phyloP scores from a whole-genome alignment of 75 land plant genomes.

The Azolla pinnata region DNA sequence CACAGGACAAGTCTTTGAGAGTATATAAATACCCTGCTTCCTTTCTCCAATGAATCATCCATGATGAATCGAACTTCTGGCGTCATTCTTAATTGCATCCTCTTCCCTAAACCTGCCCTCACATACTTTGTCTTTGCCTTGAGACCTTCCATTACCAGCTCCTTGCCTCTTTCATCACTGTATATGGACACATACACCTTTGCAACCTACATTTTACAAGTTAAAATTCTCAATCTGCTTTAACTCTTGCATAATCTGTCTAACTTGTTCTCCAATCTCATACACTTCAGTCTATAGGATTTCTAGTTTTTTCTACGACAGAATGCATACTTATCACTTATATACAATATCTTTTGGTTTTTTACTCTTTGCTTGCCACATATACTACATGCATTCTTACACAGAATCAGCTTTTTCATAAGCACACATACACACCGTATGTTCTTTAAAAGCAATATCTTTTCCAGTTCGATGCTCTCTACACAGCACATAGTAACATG shows the following conservation, averaged over 20 bases:
- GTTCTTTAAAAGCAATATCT: too few relatives aligned
- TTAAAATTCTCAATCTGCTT: neutral
- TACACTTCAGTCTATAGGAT: too few relatives aligned
- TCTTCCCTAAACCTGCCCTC: conserved; percentile 61
- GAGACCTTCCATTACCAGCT: conserved; percentile 76
- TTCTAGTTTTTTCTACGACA: too few relatives aligned
- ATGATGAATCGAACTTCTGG: conserved; percentile 91
- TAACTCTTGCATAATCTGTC: neutral
- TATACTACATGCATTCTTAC: too few relatives aligned
- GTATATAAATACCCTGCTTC: conserved; percentile 83
- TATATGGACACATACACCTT: conserved; percentile 86
- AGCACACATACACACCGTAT: too few relatives aligned
- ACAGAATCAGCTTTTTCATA: too few relatives aligned
- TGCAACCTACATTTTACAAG: conserved; percentile 48
- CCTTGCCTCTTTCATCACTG: conserved; percentile 87
- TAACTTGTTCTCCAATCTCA: too few relatives aligned
- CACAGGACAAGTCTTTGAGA: neutral
- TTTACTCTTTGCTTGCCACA: too few relatives aligned
- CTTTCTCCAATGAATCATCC: conserved; percentile 86
- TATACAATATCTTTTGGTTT: too few relatives aligned
- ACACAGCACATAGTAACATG: too few relatives aligned
- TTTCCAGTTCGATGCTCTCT: too few relatives aligned
- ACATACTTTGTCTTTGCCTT: conserved; percentile 85
- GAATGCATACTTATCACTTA: too few relatives aligned
- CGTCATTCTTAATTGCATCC: conserved; percentile 81